Evolutionary conservation across 1,284 basidiomycete genomes (phyloP).

Genomic region (Tausonia pullulans): DNA sequence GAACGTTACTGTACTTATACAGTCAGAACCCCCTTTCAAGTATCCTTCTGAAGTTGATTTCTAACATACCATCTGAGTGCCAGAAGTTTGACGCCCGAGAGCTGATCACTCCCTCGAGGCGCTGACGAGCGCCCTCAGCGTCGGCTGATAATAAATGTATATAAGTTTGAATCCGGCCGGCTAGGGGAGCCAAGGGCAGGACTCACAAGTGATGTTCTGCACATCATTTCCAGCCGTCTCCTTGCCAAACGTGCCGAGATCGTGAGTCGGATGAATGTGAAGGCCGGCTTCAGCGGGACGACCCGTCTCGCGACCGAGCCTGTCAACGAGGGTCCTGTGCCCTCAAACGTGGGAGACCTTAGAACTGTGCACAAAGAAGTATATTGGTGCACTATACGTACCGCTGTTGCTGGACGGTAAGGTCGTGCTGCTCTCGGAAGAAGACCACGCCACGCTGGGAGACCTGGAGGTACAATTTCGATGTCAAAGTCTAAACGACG

Average conservation of each 20-base stretch:
- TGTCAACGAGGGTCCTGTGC: constrained; percentile 32
- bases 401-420: constrained; percentile 41
- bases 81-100: too few species aligned
- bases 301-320: constrained; percentile 47
- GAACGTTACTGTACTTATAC: constrained; percentile 35
- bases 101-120: too few species aligned
- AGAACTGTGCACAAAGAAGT: too few species aligned
- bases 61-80: too few species aligned
- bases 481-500: too few species aligned
- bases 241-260: constrained; percentile 34
- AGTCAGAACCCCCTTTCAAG: too few species aligned
- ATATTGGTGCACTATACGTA: too few species aligned
- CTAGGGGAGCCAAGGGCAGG: neutral
- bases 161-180: too few species aligned
- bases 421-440: constrained; percentile 46
- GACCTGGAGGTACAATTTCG: constrained; percentile 22
- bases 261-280: constrained; percentile 51
- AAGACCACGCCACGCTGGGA: constrained; percentile 61
- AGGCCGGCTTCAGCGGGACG: constrained; percentile 46
- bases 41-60: too few species aligned
- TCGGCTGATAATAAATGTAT: too few species aligned
- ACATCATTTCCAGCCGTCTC: neutral
- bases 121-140: too few species aligned
- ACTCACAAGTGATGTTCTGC: neutral
- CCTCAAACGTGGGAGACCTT: too few species aligned